Conservation (phyloP, 352 stramenopile genomes). For the Aphanomyces astaci region DNA sequence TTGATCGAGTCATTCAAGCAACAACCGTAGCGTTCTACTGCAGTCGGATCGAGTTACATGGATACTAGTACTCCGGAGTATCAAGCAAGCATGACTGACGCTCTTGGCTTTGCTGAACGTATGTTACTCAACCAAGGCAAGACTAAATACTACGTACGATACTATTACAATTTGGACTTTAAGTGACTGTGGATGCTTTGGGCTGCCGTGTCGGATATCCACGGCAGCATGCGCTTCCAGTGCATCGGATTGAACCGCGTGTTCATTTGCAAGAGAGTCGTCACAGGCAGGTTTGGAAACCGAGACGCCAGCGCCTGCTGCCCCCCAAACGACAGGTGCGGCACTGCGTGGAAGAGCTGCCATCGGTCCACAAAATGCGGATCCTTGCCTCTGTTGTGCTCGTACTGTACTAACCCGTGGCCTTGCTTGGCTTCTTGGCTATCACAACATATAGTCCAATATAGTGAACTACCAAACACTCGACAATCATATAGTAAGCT, state of each 20-base stretch:
- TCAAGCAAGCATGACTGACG: too few relatives aligned
- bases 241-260: slow-evolving; percentile 80
- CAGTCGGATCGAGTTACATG: slow-evolving; percentile 11
- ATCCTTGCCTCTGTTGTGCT: slow-evolving; percentile 29
- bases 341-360: slow-evolving; percentile 49
- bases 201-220: slow-evolving; percentile 51
- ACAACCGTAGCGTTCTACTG: neutral
- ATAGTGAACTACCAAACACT: too few relatives aligned
- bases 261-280: slow-evolving; percentile 45
- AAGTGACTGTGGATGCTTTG: slow-evolving; percentile 46
- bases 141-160: slow-evolving; percentile 14
- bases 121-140: too few relatives aligned
- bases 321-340: slow-evolving; percentile 44
- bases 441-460: neutral
- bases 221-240: slow-evolving; percentile 79
- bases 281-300: slow-evolving; percentile 56
- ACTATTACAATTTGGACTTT: slow-evolving; percentile 24
- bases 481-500: too few relatives aligned
- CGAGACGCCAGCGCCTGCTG: slow-evolving; percentile 68
- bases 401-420: neutral
- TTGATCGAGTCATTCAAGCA: slow-evolving; percentile 49
- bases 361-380: slow-evolving; percentile 42
- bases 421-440: slow-evolving; percentile 13
- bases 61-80: too few relatives aligned
- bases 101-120: too few relatives aligned